Conservation (phyloP, 1,139 yeast genomes). For the Petasospora rhodanensis region DNA sequence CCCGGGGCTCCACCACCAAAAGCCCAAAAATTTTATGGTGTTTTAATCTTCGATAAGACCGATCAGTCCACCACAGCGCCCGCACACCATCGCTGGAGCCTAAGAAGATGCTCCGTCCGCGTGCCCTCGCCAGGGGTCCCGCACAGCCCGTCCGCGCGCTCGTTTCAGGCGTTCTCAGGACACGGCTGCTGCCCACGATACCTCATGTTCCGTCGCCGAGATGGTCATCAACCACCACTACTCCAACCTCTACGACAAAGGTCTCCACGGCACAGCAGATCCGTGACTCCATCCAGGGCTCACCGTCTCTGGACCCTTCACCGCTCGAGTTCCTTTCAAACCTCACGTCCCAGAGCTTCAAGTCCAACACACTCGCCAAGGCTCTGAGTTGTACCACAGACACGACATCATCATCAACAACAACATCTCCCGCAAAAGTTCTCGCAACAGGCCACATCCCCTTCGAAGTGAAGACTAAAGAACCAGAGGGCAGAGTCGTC, state of each 20-base stretch:
- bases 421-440: too few species aligned
- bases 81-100: too few species aligned
- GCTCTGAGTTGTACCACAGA: conserved; percentile 35
- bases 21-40: not conserved
- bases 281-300: not conserved
- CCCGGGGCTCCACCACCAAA: conserved; percentile 56
- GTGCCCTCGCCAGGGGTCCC: too few species aligned
- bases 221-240: conserved; percentile 4
- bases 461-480: conserved; percentile 47
- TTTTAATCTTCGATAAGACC: conserved; percentile 1
- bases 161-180: too few species aligned
- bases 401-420: conserved; percentile 21
- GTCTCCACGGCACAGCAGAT: too few species aligned
- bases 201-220: too few species aligned
- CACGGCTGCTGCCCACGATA: too few species aligned
- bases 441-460: conserved; percentile 41
- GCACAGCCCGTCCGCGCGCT: too few species aligned
- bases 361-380: conserved; percentile 21
- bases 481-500: conserved; percentile 12
- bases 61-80: too few species aligned
- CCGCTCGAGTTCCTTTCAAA: conserved; percentile 36
- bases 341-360: conserved; percentile 14
- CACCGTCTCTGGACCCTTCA: conserved; percentile 27
- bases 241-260: conserved; percentile 1
- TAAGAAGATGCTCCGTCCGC: too few species aligned